Evolutionary conservation across 208 protist species (phyloP).

Genomic region (Herpetomonas muscarum): DNA sequence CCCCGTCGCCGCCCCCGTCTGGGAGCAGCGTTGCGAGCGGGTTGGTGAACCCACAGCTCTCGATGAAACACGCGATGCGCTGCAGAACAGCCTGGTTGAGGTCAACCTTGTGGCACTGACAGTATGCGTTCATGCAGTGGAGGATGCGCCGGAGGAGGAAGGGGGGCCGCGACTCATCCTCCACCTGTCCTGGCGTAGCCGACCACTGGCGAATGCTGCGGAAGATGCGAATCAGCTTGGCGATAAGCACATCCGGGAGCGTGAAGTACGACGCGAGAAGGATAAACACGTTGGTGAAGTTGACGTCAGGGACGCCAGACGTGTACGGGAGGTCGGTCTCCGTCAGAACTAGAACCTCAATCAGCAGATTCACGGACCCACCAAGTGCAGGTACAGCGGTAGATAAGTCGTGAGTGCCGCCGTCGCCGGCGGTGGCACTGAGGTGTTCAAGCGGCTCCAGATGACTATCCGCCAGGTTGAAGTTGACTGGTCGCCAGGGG

Average conservation of each 20-base stretch:
- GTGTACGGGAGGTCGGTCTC: constrained; percentile 55
- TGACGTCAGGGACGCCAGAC: constrained; percentile 37
- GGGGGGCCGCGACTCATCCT: constrained; percentile 14
- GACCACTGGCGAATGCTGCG: constrained; percentile 34
- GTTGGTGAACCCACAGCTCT: constrained; percentile 20
- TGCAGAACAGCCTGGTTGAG: constrained; percentile 38
- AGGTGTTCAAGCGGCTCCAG: constrained; percentile 38
- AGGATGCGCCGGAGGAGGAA: constrained; percentile 51
- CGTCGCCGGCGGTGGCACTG: background rate
- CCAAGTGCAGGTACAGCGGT: constrained; percentile 26
- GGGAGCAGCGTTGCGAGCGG: constrained; percentile 4
- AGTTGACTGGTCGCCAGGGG: constrained; percentile 56
- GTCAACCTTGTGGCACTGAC: constrained; percentile 52
- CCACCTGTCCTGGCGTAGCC: constrained; percentile 6
- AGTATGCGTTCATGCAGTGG: constrained; percentile 57
- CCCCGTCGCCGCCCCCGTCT: too few relatives aligned
- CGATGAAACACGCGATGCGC: constrained; percentile 35
- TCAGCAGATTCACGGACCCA: constrained; percentile 50
- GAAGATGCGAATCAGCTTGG: constrained; percentile 59
- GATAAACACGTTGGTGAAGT: constrained; percentile 68
- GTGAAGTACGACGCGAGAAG: constrained; percentile 59
- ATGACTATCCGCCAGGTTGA: constrained; percentile 20
- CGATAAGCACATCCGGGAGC: constrained; percentile 45
- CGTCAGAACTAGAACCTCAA: constrained; percentile 52
- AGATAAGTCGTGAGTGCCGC: background rate